phyloP scores from a whole-genome alignment of 75 land plant genomes.

The Larix kaempferi region DNA sequence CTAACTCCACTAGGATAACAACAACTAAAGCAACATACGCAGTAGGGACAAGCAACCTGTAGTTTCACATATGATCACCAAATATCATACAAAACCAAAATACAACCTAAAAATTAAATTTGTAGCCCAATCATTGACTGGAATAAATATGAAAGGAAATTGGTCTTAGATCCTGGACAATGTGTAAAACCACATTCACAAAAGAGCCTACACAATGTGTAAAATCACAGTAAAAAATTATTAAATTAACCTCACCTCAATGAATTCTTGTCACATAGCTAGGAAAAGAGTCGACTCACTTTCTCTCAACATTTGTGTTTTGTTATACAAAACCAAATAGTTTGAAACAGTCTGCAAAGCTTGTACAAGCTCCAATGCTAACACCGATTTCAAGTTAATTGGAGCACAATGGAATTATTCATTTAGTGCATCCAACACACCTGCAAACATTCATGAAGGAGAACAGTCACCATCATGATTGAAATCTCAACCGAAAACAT shows the following conservation, averaged over 20 bases:
- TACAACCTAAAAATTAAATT: neutral
- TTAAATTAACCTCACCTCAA: slow-evolving; percentile 58
- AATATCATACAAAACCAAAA: neutral
- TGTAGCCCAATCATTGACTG: neutral
- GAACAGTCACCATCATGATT: neutral
- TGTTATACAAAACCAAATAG: slow-evolving; percentile 68
- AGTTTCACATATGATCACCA: neutral
- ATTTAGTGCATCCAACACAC: slow-evolving; percentile 85
- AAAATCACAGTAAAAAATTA: too few relatives aligned
- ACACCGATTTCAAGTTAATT: slow-evolving; percentile 52
- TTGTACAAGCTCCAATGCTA: slow-evolving; percentile 75
- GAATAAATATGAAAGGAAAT: neutral
- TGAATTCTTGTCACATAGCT: slow-evolving; percentile 83
- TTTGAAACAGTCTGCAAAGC: slow-evolving; percentile 89
- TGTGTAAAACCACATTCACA: neutral
- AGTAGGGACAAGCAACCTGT: slow-evolving; percentile 88
- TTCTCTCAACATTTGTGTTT: slow-evolving; percentile 74
- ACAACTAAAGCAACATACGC: slow-evolving; percentile 84
- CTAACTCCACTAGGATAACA: slow-evolving; percentile 68
- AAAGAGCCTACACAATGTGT: too few relatives aligned
- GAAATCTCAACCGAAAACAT: neutral
- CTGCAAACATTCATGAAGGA: slow-evolving; percentile 27
- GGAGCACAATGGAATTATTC: slow-evolving; percentile 96
- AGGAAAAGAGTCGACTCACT: slow-evolving; percentile 82
- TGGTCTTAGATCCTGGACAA: neutral